These are phyloP conservation scores for Globisporangium recalcitrans DNA, from an alignment of 352 stramenopile genomes.

Conservation along the genomic window DNA sequence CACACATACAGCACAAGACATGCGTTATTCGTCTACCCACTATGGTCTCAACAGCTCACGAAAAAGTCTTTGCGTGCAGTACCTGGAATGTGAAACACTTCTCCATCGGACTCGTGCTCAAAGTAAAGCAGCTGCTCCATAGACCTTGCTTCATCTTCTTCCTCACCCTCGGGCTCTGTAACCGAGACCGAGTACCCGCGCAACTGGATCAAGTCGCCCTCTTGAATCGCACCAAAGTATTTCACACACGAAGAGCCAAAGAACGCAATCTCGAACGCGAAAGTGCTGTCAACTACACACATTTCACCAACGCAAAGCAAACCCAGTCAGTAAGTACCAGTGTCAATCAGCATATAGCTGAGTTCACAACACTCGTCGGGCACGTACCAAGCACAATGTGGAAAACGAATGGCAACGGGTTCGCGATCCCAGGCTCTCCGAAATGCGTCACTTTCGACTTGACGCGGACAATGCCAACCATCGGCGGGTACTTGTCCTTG, in stretches of 20 bases:
- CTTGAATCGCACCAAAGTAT: slow-evolving; percentile 44
- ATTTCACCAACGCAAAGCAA: background rate
- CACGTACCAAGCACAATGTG: slow-evolving; percentile 50
- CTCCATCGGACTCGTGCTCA: slow-evolving; percentile 27
- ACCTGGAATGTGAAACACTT: slow-evolving; percentile 35
- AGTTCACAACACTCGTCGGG: too few relatives aligned
- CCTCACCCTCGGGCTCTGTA: slow-evolving; percentile 13
- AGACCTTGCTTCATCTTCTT: slow-evolving; percentile 6
- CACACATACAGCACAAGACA: background rate
- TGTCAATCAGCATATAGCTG: too few relatives aligned
- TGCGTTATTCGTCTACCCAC: background rate
- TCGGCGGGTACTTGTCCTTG: slow-evolving; percentile 20
- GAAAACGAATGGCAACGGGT: slow-evolving; percentile 66
- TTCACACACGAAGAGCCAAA: slow-evolving; percentile 60
- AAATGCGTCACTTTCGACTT: slow-evolving; percentile 55
- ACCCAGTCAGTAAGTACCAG: background rate
- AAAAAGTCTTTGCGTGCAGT: background rate
- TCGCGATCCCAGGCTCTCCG: slow-evolving; percentile 30
- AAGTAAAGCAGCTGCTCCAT: slow-evolving; percentile 23
- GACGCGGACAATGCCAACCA: slow-evolving; percentile 47
- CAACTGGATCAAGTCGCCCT: slow-evolving; percentile 60
- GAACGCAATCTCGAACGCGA: slow-evolving; percentile 53
- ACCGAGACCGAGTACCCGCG: slow-evolving; percentile 30
- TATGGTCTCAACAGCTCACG: background rate
- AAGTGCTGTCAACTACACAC: slow-evolving; percentile 32